These are phyloP conservation scores for Anastatica hierochuntica DNA, from an alignment of 345 rosid species.

Conservation along the genomic window DNA sequence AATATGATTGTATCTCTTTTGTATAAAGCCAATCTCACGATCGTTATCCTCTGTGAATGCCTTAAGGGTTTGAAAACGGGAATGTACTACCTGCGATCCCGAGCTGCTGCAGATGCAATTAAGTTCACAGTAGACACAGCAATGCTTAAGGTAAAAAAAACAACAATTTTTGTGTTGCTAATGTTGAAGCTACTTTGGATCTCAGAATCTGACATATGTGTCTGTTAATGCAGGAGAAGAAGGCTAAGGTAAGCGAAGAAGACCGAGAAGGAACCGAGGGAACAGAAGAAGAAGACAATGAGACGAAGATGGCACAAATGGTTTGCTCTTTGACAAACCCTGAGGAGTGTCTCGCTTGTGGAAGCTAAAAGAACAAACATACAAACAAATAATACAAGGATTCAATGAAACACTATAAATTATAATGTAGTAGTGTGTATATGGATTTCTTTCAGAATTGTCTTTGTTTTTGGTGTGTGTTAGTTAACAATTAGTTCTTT, in stretches of 20 bases:
- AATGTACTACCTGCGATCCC: conserved; percentile 83
- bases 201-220: too few species aligned
- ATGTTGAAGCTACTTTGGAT: too few species aligned
- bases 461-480: too few species aligned
- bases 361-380: conserved; percentile 31
- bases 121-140: conserved; percentile 90
- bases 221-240: conserved; percentile 42
- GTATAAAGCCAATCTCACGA: neutral
- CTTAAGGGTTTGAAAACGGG: conserved; percentile 79
- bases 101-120: conserved; percentile 99
- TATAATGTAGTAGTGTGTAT: too few species aligned
- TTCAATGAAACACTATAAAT: too few species aligned
- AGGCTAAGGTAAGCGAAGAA: conserved; percentile 22
- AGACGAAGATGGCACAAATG: conserved; percentile 67
- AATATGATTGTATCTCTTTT: neutral
- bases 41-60: neutral
- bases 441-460: too few species aligned
- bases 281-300: conserved; percentile 28
- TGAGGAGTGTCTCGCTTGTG: conserved; percentile 85
- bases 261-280: neutral
- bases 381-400: too few species aligned
- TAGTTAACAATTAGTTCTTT: too few species aligned
- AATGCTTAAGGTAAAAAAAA: conserved; percentile 50
- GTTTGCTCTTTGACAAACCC: conserved; percentile 81
- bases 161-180: neutral